A percentile compares a stretch with the other conserved stretches of the same genome.
Evolutionary conservation across 208 protist species (phyloP).

Genomic region (Crithidia sp.): DNA sequence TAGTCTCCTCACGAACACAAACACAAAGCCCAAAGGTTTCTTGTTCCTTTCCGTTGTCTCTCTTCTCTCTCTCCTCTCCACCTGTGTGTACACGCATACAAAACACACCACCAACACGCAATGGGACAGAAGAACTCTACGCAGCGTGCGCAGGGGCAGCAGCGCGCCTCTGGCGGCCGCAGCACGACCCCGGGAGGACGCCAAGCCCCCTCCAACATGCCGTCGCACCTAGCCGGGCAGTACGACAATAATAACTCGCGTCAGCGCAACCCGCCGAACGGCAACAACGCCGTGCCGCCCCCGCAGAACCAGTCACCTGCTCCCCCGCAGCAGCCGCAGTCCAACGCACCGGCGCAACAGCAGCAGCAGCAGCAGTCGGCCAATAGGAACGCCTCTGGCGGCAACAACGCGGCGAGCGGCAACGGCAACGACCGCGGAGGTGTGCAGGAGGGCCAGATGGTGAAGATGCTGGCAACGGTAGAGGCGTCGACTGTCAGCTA

Average conservation of each 20-base stretch:
- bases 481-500: constrained; percentile 86
- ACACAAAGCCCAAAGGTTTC: too few relatives aligned
- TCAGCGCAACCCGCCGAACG: constrained; percentile 15
- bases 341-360: constrained; percentile 13
- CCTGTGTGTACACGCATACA: too few relatives aligned
- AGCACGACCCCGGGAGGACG: constrained; percentile 10
- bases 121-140: constrained; percentile 51
- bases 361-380: constrained; percentile 27
- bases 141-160: constrained; percentile 25
- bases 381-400: constrained; percentile 23
- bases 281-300: constrained; percentile 15
- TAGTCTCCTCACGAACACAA: too few relatives aligned
- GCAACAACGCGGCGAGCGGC: constrained; percentile 25
- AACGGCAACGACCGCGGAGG: constrained; percentile 50
- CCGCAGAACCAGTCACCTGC: constrained; percentile 33
- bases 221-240: constrained; percentile 72
- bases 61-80: too few relatives aligned
- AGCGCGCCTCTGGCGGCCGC: constrained; percentile 21
- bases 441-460: constrained; percentile 91
- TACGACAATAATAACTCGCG: constrained; percentile 55
- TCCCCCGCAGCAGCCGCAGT: constrained; percentile 30
- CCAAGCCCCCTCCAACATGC: constrained; percentile 58
- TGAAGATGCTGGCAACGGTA: constrained; percentile 91
- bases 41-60: too few relatives aligned
- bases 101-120: neutral